Percentiles rank a stretch among this genome's conserved stretches.
Evolutionary conservation across 2,329 filamentous ascomycete species (phyloP).

Genomic region (Purpureocillium takamizusanense): DNA sequence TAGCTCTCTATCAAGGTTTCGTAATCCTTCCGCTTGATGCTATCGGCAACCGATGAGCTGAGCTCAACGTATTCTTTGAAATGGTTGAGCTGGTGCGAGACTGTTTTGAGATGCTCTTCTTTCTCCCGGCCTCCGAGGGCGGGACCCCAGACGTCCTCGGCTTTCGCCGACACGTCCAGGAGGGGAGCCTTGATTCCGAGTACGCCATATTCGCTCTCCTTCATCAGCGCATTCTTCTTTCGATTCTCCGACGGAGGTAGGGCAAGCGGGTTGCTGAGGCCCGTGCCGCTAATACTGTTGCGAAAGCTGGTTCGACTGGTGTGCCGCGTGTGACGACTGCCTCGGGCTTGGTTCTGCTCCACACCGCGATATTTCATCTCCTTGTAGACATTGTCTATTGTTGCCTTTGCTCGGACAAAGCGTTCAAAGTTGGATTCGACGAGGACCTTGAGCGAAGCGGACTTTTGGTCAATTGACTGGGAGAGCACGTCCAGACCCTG

Average conservation of each 20-base stretch:
- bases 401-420: constrained; percentile 94
- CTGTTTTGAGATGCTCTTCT: constrained; percentile 74
- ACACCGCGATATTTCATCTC: constrained; percentile 78
- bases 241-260: constrained; percentile 42
- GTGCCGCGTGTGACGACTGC: constrained; percentile 53
- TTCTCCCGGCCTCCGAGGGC: constrained; percentile 85
- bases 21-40: constrained; percentile 86
- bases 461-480: constrained; percentile 93
- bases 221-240: constrained; percentile 83
- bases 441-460: constrained; percentile 87
- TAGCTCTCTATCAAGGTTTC: constrained; percentile 83
- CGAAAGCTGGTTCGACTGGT: constrained; percentile 59
- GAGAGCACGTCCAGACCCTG: constrained; percentile 79
- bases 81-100: constrained; percentile 66
- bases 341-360: constrained; percentile 37
- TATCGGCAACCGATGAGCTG: constrained; percentile 66
- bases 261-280: constrained; percentile 27
- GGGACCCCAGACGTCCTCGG: constrained; percentile 95
- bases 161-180: constrained; percentile 84
- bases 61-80: constrained; percentile 78
- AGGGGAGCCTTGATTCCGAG: constrained; percentile 81
- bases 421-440: constrained; percentile 98
- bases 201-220: constrained; percentile 88
- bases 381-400: constrained; percentile 96
- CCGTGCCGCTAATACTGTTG: constrained; percentile 32